Percentiles rank a stretch among this genome's conserved stretches.
These are phyloP conservation scores for Solanum hybrid DNA, from an alignment of 305 asterid species.

Conservation along the genomic window DNA sequence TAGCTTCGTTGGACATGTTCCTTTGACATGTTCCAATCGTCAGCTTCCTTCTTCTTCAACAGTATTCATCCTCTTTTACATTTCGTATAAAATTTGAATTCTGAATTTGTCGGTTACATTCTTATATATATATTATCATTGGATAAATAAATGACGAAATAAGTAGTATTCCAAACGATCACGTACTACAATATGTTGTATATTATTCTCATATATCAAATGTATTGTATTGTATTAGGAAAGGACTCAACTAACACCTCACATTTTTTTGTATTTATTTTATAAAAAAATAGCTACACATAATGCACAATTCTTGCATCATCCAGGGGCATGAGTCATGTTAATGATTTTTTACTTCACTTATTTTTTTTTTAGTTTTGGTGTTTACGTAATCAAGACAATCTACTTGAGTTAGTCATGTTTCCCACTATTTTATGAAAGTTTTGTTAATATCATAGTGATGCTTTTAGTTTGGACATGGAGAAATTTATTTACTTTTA, in stretches of 20 bases:
- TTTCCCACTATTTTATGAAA: neutral
- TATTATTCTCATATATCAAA: neutral
- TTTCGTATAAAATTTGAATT: neutral
- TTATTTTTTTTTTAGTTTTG: neutral
- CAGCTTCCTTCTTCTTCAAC: too few relatives aligned
- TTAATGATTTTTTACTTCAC: neutral
- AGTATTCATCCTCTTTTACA: neutral
- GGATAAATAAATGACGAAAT: neutral
- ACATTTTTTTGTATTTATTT: neutral
- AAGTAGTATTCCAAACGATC: neutral
- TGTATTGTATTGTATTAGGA: neutral
- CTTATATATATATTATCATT: neutral
- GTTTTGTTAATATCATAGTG: neutral
- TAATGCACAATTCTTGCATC: constrained; percentile 2
- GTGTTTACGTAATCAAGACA: neutral
- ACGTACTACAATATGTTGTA: neutral
- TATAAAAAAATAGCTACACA: neutral
- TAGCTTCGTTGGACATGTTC: too few relatives aligned
- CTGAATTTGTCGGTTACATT: neutral
- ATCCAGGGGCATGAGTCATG: neutral
- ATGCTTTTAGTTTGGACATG: neutral
- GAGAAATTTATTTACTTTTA: neutral
- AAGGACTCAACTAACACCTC: neutral
- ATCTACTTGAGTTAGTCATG: neutral
- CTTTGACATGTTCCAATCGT: too few relatives aligned